A percentile compares a stretch with the other conserved stretches of the same genome.
phyloP scores from a whole-genome alignment of 108 stramenopile species.

The Thalassiosira profunda region DNA sequence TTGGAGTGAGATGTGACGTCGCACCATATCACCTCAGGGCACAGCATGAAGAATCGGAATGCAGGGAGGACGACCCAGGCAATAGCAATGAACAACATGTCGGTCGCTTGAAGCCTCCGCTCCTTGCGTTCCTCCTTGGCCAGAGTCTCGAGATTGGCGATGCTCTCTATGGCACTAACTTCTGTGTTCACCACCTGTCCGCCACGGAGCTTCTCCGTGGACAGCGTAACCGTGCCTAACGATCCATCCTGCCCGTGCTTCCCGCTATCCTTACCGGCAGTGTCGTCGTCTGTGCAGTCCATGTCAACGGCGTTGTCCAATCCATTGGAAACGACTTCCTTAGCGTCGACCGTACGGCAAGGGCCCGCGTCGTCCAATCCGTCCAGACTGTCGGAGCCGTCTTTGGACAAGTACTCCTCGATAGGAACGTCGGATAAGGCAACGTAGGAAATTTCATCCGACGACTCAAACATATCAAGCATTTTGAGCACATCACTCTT shows the following conservation, averaged over 20 bases:
- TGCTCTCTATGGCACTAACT: background rate
- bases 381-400: too few species aligned
- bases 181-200: background rate
- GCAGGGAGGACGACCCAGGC: constrained; percentile 5
- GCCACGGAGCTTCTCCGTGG: background rate
- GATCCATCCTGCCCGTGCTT: too few species aligned
- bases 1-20: constrained; percentile 19
- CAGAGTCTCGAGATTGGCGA: background rate
- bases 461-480: background rate
- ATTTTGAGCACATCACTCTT: constrained; percentile 2
- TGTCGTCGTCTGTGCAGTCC: too few species aligned
- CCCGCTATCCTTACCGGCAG: too few species aligned
- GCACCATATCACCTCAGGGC: constrained; percentile 21
- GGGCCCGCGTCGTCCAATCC: background rate
- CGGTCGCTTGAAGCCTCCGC: background rate
- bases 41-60: constrained; percentile 16
- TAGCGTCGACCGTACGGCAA: background rate
- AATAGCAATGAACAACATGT: constrained; percentile 8
- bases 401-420: too few species aligned
- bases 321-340: background rate
- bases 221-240: constrained; percentile 1
- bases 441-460: background rate
- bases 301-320: background rate
- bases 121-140: background rate
- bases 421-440: constrained; percentile 7